Base-by-base conservation (phyloP, 805 yeast genomes). In the Lachancea sp. region DNA sequence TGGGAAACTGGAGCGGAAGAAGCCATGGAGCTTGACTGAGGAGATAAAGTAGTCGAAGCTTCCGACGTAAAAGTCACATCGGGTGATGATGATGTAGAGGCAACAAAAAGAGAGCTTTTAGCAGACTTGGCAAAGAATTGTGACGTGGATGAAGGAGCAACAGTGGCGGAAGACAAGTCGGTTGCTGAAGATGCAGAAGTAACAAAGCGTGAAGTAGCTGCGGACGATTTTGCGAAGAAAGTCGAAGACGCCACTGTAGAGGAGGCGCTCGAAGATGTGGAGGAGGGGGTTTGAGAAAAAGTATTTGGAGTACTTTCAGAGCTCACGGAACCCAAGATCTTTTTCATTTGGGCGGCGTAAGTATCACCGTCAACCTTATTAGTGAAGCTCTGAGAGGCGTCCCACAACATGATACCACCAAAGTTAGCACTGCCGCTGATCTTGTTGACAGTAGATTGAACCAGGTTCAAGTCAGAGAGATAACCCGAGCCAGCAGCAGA, bases 381-480 rank as follows among this genome's bases (percentile, higher is more conserved):
- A 51, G 77, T 72, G 48, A 70, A 63, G 36, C 81, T 90, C 57
- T 82, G 84, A 35, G 89, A 80, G 12, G 95, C 95, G 65, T 88
- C 95, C 97, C 98, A 90, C 49, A 89, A 68, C 74, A 83, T 78
- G 57, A 90, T 74, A 51, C 98, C 98, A 42, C 95, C 96, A 59
- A 89, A 85, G 55, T 74, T 73, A 16, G 77, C 77, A 51, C 78
- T 78, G 9, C 82, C 71, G 13, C 88, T 85, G 54, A 90, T 77
- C 29, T 89, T 85, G 18, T 83, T 83, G 53, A 89, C 76, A 49
- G 78, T 72, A 2, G 70, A 50, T 44, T 72, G 50, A 31, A 70
- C 51, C 4, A 62, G 41, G 34, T 61, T 53, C 38, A 72, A 51
- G 52, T 72, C 73, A 52, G 73, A 69, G 51, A 79, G 81, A 38